Percentiles rank a stretch among this genome's conserved stretches.
phyloP scores from a whole-genome alignment of 495 filamentous ascomycete genomes.

The Sporormia fimetaria region DNA sequence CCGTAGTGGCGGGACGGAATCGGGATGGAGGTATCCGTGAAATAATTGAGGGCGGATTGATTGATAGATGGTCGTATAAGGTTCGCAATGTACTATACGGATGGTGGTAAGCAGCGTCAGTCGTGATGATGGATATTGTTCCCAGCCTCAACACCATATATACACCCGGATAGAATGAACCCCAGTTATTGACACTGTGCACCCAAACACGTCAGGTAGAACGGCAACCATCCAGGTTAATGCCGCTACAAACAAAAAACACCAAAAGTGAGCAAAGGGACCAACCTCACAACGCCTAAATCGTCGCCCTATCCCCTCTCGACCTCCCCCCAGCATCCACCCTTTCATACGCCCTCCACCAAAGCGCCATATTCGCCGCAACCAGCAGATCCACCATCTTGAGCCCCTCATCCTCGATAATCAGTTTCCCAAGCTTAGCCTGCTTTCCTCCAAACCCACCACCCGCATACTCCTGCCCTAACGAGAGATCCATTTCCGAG shows the following conservation, averaged over 20 bases:
- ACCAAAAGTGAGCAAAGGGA: not conserved
- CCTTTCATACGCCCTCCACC: constrained; percentile 81
- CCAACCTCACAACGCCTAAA: too few species aligned
- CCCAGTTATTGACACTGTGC: not conserved
- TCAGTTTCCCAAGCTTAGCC: constrained; percentile 85
- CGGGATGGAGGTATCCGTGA: too few species aligned
- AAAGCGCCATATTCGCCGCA: constrained; percentile 79
- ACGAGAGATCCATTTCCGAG: constrained; percentile 49
- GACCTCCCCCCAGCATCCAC: constrained; percentile 17
- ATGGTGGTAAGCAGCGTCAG: too few species aligned
- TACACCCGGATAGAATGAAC: not conserved
- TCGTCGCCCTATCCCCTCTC: constrained; percentile 1
- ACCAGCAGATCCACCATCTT: constrained; percentile 94
- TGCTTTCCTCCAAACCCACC: constrained; percentile 74
- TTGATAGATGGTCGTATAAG: too few species aligned
- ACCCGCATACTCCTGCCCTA: constrained; percentile 67
- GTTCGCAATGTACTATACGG: too few species aligned
- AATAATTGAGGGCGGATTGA: too few species aligned
- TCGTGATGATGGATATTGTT: too few species aligned
- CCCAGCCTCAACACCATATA: not conserved
- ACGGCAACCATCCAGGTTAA: not conserved
- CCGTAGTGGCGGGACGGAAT: too few species aligned
- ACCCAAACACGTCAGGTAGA: not conserved
- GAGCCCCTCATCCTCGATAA: constrained; percentile 79
- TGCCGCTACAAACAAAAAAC: not conserved